Percentiles rank a stretch among this genome's conserved stretches.
These are phyloP conservation scores for Endogone sp. DNA, from an alignment of 192 early-diverging fungal species.

Conservation along the genomic window DNA sequence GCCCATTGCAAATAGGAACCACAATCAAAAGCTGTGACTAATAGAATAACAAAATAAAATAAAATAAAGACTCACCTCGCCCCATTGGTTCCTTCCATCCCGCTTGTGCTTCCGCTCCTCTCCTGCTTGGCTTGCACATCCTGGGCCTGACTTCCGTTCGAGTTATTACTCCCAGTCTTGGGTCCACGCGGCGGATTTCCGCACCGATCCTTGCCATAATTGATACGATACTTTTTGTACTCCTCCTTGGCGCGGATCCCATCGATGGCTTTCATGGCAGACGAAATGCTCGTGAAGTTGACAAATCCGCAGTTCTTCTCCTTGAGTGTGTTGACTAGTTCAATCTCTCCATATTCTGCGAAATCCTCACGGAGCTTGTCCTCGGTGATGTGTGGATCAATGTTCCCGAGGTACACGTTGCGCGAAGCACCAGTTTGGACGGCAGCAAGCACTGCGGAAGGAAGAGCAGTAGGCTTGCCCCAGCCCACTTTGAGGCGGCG, in stretches of 20 bases:
- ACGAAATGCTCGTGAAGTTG: conserved; percentile 74
- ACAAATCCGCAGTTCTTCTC: conserved; percentile 88
- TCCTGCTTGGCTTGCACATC: not conserved
- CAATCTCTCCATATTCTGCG: conserved; percentile 81
- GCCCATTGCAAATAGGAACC: too few species aligned
- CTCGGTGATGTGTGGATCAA: conserved; percentile 60
- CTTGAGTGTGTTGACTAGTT: conserved; percentile 74
- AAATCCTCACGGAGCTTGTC: conserved; percentile 75
- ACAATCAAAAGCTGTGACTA: too few species aligned
- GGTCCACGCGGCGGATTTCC: conserved; percentile 61
- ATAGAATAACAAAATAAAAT: too few species aligned
- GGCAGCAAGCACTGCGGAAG: conserved; percentile 48
- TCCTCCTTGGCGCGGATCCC: conserved; percentile 55
- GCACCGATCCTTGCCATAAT: conserved; percentile 89
- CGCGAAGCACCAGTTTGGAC: conserved; percentile 65
- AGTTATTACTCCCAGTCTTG: conserved; percentile 2
- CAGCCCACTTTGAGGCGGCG: conserved; percentile 78
- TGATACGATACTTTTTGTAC: conserved; percentile 58
- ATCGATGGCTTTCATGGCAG: conserved; percentile 78
- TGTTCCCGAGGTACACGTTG: conserved; percentile 77
- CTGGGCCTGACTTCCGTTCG: not conserved
- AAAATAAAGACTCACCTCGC: not conserved
- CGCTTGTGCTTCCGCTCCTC: not conserved
- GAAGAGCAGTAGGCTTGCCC: conserved; percentile 65
- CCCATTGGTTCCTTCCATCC: not conserved